These are phyloP conservation scores for Grosmannia serpens DNA, from an alignment of 2,329 filamentous ascomycete species.

Conservation along the genomic window DNA sequence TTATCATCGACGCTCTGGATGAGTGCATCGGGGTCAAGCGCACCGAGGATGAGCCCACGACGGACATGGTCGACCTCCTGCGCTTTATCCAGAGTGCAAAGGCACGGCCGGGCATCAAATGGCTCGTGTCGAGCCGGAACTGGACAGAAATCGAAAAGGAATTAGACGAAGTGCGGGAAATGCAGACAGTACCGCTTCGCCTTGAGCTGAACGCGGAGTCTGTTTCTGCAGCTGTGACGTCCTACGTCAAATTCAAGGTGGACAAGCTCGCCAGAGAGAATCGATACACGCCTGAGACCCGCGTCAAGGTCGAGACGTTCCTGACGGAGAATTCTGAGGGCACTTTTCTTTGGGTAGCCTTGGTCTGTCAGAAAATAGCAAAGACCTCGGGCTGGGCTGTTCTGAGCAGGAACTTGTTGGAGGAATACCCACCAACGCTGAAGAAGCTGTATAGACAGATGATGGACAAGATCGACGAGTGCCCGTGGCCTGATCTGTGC, in stretches of 20 bases:
- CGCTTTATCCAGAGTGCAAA: no score
- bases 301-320: slow-evolving; percentile 12
- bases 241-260: slow-evolving; percentile 26
- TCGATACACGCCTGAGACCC: slow-evolving; percentile 13
- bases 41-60: no score
- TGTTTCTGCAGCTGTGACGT: slow-evolving; percentile 19
- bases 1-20: slow-evolving; percentile 36
- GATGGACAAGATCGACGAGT: slow-evolving; percentile 20
- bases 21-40: slow-evolving; percentile 22
- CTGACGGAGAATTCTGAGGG: slow-evolving; percentile 21
- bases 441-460: slow-evolving; percentile 26
- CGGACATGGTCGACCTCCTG: no score
- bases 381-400: slow-evolving; percentile 10
- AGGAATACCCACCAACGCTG: slow-evolving; percentile 21
- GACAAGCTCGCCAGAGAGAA: slow-evolving; percentile 16
- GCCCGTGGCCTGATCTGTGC: slow-evolving; percentile 19
- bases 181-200: slow-evolving; percentile 15
- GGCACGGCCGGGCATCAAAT: slow-evolving; percentile 20
- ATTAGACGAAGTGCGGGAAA: slow-evolving; percentile 12
- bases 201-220: slow-evolving; percentile 25
- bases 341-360: slow-evolving; percentile 34
- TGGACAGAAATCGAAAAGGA: slow-evolving; percentile 22
- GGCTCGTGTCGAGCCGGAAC: slow-evolving; percentile 32
- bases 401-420: slow-evolving; percentile 9
- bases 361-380: slow-evolving; percentile 22